A percentile compares a stretch with the other conserved stretches of the same genome.
phyloP scores from a whole-genome alignment of 2,329 filamentous ascomycete genomes.

The Cephalotrichum gorgonifer region DNA sequence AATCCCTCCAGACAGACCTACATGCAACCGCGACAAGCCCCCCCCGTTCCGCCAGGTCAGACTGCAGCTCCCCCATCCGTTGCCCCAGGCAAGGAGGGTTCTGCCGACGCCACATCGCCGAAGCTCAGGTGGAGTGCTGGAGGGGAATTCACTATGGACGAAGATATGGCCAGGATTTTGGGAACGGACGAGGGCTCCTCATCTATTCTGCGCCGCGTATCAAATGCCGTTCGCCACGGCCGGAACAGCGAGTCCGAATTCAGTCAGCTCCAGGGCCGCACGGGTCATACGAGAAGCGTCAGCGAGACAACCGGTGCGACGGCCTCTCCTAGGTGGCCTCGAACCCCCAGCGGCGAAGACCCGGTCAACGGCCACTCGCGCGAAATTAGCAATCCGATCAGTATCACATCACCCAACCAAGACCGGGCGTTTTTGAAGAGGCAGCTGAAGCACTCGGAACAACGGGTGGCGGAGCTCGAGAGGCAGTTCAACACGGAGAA shows the following conservation, averaged over 20 bases:
- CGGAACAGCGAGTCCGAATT: constrained; percentile 71
- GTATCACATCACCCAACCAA: constrained; percentile 44
- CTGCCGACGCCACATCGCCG: constrained; percentile 22
- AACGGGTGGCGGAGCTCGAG: constrained; percentile 78
- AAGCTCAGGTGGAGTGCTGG: constrained; percentile 67
- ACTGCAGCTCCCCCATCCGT: neutral
- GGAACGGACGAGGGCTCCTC: constrained; percentile 66
- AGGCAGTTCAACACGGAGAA: constrained; percentile 60
- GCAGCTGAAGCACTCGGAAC: constrained; percentile 71
- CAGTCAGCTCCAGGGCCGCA: constrained; percentile 17
- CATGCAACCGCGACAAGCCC: constrained; percentile 47
- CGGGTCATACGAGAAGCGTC: constrained; percentile 49
- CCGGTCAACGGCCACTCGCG: constrained; percentile 33
- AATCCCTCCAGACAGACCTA: constrained; percentile 24
- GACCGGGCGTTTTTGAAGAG: constrained; percentile 59
- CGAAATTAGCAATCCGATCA: constrained; percentile 63
- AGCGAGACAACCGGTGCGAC: constrained; percentile 58
- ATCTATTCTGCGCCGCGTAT: constrained; percentile 78
- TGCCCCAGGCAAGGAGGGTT: neutral
- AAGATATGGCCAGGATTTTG: constrained; percentile 86
- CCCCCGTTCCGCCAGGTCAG: constrained; percentile 37
- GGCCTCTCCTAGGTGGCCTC: constrained; percentile 59
- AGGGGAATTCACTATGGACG: constrained; percentile 86
- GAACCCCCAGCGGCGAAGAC: constrained; percentile 52
- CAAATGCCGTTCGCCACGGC: constrained; percentile 87